Base-by-base conservation (phyloP, 1,139 yeast genomes). In the Starmera stellimalicola region DNA sequence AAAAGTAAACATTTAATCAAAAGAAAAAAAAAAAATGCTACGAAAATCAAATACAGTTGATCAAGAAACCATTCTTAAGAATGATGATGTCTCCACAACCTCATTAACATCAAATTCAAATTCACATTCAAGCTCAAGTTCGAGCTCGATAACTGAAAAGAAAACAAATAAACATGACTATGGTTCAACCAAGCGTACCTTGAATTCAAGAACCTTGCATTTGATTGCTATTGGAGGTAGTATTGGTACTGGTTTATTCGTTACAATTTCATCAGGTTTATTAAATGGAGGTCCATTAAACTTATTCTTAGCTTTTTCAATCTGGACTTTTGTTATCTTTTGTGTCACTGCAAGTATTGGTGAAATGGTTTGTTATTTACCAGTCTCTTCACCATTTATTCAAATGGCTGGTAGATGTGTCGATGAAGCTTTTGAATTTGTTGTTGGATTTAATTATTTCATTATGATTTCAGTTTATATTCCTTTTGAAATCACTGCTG, bases 401-500 rank as follows among this genome's bases (percentile, higher is more conserved):
- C 53, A 65, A 29, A 51, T 69, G 45, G 70, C 74, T 12, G 77
- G 75, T 25, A 57, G 77, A 35, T 71, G 72, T 51, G 66, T 71
- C 22, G 80, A 73, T 54, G 78, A 76, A 35, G 77, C 91, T 1
- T 65, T 77, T 43, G 91, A 83, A 50, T 77, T 79, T 42, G 77
- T 81, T 45, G 74, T 80, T 16, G 82, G 85, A 5, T 75, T 83
- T 68, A 82, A 83, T 56, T 83, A 80, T 51, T 80, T 74, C 66
- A 58, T 82, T 32, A 66, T 81, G 62, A 76, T 79, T 48, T 74
- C 84, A 31, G 63, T 77, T 30, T 66, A 76, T 42, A 73, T 79
- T 39, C 87, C 88, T 2, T 79, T 81, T 47, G 94, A 83, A 55
- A 70, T 83, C 47, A 77, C 84, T 2, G 85, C 91, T 11, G 87